phyloP scores from a whole-genome alignment of 139 green algal genomes.

The Yamagishiella unicocca region DNA sequence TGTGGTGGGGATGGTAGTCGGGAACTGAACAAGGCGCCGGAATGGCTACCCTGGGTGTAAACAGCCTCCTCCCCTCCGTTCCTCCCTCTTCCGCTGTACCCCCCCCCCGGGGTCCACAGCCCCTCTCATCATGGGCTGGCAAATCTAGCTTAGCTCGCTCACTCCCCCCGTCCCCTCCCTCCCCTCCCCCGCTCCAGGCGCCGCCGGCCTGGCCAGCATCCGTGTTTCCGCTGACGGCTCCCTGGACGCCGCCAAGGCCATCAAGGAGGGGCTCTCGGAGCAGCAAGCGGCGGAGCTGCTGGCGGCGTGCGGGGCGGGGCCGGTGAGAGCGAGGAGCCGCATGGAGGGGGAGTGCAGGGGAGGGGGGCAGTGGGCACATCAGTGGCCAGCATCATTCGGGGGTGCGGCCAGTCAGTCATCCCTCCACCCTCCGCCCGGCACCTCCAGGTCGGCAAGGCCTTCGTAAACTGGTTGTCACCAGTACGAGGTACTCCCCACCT shows the following conservation, averaged over 20 bases:
- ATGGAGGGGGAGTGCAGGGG: background rate
- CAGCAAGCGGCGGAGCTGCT: conserved; percentile 59
- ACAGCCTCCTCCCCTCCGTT: no score
- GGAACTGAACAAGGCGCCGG: background rate
- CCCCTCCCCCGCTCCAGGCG: conserved; percentile 31
- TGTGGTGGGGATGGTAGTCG: background rate
- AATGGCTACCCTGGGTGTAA: no score
- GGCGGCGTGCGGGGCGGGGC: conserved; percentile 46
- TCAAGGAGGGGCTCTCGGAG: conserved; percentile 83
- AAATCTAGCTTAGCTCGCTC: no score
- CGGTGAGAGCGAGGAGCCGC: conserved; percentile 37
- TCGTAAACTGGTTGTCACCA: background rate
- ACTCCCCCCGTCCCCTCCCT: background rate
- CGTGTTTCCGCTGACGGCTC: conserved; percentile 77
- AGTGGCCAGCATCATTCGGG: no score
- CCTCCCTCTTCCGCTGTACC: no score
- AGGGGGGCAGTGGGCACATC: background rate
- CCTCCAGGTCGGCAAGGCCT: no score
- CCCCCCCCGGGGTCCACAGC: no score
- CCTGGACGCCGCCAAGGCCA: conserved; percentile 85
- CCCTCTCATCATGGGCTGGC: no score
- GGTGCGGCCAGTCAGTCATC: no score
- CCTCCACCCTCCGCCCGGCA: no score
- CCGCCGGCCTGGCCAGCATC: conserved; percentile 79
- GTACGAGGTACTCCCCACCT: background rate